Percentiles rank a stretch among this genome's conserved stretches.
Conservation (phyloP, 2,329 filamentous ascomycete species). For the Botrytis hyacinthi region DNA sequence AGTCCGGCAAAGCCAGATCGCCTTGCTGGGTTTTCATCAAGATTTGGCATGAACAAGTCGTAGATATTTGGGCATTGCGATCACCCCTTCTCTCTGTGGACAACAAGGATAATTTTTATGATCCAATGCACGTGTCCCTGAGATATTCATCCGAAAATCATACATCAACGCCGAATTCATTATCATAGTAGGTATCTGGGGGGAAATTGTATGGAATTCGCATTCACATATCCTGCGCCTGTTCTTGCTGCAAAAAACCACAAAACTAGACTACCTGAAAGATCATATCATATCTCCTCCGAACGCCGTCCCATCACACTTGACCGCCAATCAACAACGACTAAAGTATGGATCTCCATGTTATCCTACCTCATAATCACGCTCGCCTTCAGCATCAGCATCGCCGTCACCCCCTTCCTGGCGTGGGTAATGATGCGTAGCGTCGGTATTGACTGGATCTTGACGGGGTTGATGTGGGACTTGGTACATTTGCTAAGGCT, state of each 20-base stretch:
- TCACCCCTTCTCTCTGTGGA: neutral
- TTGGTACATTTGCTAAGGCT: slow-evolving; percentile 43
- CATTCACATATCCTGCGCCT: slow-evolving; percentile 20
- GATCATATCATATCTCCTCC: slow-evolving; percentile 14
- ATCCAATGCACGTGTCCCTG: neutral
- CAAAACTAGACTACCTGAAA: slow-evolving; percentile 11
- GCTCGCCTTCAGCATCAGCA: slow-evolving; percentile 46
- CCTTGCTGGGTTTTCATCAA: slow-evolving; percentile 69
- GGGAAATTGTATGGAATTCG: neutral
- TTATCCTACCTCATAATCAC: slow-evolving; percentile 44
- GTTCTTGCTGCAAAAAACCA: slow-evolving; percentile 12
- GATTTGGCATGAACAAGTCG: slow-evolving; percentile 61
- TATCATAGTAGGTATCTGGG: neutral
- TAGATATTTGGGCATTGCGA: slow-evolving; percentile 30
- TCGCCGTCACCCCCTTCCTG: slow-evolving; percentile 44
- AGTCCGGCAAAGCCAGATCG: slow-evolving; percentile 60
- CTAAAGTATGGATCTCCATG: neutral
- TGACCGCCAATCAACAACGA: slow-evolving; percentile 13
- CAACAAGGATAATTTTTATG: neutral
- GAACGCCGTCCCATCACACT: slow-evolving; percentile 21
- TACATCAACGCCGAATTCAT: neutral
- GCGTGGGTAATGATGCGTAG: slow-evolving; percentile 40
- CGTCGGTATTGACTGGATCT: slow-evolving; percentile 41
- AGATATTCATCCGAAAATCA: neutral
- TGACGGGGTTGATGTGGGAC: slow-evolving; percentile 41